Base-by-base conservation (phyloP, 2,329 filamentous ascomycete species). In the Periconia macrospinosa region DNA sequence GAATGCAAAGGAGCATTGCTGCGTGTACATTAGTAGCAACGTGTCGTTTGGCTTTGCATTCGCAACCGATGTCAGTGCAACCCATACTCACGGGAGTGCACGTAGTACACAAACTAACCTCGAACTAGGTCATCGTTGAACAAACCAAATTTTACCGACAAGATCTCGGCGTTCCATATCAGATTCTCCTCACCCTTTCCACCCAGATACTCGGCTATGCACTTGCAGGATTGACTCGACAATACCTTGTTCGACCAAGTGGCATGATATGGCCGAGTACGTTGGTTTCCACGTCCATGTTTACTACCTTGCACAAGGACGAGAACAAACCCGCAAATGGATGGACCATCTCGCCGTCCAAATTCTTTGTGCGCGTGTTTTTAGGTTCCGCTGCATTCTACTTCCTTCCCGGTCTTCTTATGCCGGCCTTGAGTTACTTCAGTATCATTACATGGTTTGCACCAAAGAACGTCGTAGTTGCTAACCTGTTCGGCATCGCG, bases 261-360 rank as follows among this genome's bases (percentile, higher is more conserved):
- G 90, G 90, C 54, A 95, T 96, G 89, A 91, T 96, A 45, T 96
- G 91, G 91, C 91, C 91, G 1, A 88, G 89, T 19, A 95, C 91
- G 0, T 79, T 96, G 47, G 92, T 93, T 81, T 93, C 91, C 18
- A 91, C 90, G 0, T 88, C 91, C 64, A 92, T 96, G 89, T 94
- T 96, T 65, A 88, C 86, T 3, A 93, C 90, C 0, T 80, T 96
- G 47, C 91, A 96, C 73, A 92, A 88, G 65, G 86, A 91, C 56
- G 87, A 92, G 67, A 95, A 94, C 71, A 89, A 88, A 62, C 83
- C 86, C 35, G 91, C 90, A 18, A 87, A 91, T 70, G 90, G 91
- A 33, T 95, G 91, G 91, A 87, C 76, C 41, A 88, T 95, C 47
- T 90, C 88, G 58, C 82, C 91, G 45, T 92, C 90, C 83, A 88